A percentile compares a stretch with the other conserved stretches of the same genome.
Conservation (phyloP, 1,284 basidiomycete species). For the Ceratobasidium sp. region DNA sequence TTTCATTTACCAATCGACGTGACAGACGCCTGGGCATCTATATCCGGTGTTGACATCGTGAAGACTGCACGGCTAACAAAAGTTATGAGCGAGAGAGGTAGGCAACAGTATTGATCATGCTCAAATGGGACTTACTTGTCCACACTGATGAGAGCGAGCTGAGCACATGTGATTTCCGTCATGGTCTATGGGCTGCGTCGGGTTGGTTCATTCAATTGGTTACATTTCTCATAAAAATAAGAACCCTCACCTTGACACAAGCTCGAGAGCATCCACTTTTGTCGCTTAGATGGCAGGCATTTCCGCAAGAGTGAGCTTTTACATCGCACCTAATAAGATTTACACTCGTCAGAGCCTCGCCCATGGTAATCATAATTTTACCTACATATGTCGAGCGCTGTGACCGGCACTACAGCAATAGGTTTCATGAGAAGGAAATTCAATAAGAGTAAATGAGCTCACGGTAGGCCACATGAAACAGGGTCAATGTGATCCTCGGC, state of each 20-base stretch:
- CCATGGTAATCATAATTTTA: background rate
- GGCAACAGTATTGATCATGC: background rate
- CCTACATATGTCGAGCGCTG: constrained; percentile 67
- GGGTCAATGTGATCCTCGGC: constrained; percentile 42
- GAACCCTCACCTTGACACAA: constrained; percentile 1
- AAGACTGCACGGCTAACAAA: constrained; percentile 64
- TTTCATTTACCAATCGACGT: constrained; percentile 59
- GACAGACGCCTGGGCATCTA: constrained; percentile 63
- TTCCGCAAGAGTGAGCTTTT: constrained; percentile 34
- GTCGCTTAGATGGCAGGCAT: constrained; percentile 18
- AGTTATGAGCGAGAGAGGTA: background rate
- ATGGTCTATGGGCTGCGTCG: constrained; percentile 61
- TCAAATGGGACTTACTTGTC: constrained; percentile 58
- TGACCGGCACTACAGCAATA: constrained; percentile 65
- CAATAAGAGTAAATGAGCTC: constrained; percentile 49
- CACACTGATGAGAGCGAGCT: constrained; percentile 67
- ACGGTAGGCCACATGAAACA: constrained; percentile 64
- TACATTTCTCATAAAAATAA: background rate
- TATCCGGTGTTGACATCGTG: constrained; percentile 56
- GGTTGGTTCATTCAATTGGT: background rate
- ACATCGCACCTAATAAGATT: constrained; percentile 11
- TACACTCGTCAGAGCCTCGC: background rate
- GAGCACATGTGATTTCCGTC: constrained; percentile 66
- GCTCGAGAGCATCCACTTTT: constrained; percentile 16
- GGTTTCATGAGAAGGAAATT: constrained; percentile 13